Conservation (phyloP, 129 eudicot genomes). For the Saposhnikovia divaricata region DNA sequence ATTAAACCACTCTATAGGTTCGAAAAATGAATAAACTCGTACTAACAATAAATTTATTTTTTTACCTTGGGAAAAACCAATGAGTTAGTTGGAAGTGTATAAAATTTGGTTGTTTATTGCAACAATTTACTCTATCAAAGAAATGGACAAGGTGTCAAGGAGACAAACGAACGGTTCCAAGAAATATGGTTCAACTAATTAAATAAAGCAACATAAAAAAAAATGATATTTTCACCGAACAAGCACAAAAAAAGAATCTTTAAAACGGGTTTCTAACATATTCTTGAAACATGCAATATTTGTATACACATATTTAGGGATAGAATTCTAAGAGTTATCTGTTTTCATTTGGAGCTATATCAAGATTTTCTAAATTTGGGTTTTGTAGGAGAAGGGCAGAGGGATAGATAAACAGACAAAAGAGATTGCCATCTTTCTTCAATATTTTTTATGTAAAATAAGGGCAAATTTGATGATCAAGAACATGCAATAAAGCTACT, state of each 20-base stretch:
- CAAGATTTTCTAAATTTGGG: conserved; percentile 3
- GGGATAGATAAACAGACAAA: neutral
- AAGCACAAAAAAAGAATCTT: too few relatives aligned
- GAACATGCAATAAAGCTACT: neutral
- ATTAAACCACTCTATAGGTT: too few relatives aligned
- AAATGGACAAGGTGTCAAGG: too few relatives aligned
- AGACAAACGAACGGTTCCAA: neutral
- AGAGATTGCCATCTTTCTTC: too few relatives aligned
- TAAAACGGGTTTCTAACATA: neutral
- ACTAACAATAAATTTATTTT: too few relatives aligned
- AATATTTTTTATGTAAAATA: neutral
- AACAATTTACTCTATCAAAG: too few relatives aligned
- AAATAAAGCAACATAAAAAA: neutral
- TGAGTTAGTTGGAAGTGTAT: too few relatives aligned
- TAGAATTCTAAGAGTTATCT: neutral
- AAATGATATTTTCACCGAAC: too few relatives aligned
- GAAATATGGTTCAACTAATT: neutral
- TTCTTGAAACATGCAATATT: neutral
- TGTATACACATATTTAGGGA: neutral
- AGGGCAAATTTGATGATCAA: neutral
- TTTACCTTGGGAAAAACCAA: too few relatives aligned
- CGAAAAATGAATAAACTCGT: too few relatives aligned
- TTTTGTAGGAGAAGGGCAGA: neutral
- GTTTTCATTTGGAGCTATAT: neutral
- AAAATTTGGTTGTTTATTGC: too few relatives aligned